These are phyloP conservation scores for Vitis hybrid DNA, from an alignment of 177 flowering plant genomes.

Conservation along the genomic window DNA sequence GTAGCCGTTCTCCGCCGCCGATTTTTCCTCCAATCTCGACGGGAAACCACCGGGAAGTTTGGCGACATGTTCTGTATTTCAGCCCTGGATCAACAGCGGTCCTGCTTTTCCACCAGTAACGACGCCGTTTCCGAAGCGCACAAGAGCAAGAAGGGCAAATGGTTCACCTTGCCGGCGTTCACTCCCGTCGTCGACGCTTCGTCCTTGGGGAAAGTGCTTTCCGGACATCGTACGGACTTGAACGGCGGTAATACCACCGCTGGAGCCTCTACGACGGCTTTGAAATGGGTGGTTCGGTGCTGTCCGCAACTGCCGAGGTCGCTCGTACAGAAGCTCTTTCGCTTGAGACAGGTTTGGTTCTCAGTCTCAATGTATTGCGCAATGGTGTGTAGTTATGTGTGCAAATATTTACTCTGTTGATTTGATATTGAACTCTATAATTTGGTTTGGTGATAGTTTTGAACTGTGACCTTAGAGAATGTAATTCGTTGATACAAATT, in stretches of 20 bases:
- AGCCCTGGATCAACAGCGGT: background rate
- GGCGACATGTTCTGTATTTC: background rate
- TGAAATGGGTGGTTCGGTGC: constrained; percentile 86
- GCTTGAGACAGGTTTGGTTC: constrained; percentile 73
- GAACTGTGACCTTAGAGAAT: no score
- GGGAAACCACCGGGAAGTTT: background rate
- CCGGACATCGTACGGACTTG: constrained; percentile 11
- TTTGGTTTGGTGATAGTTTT: no score
- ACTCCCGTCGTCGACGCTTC: constrained; percentile 34
- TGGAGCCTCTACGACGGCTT: constrained; percentile 44
- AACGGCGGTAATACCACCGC: background rate
- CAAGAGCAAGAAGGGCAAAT: constrained; percentile 30
- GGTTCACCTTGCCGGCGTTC: constrained; percentile 78
- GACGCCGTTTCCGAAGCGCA: constrained; percentile 1
- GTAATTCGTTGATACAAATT: no score
- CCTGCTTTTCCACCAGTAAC: constrained; percentile 13
- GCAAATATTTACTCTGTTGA: no score
- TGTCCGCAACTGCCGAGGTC: constrained; percentile 80
- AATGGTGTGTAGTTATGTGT: no score
- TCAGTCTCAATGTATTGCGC: no score
- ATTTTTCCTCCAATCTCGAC: constrained; percentile 20
- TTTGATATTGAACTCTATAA: no score
- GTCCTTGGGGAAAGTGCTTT: constrained; percentile 43
- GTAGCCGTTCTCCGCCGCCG: constrained; percentile 23
- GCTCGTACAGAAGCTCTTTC: constrained; percentile 91